A percentile compares a stretch with the other conserved stretches of the same genome.
phyloP scores from a whole-genome alignment of 768 basidiomycete genomes.

The Coprinellus aureogranulatus region DNA sequence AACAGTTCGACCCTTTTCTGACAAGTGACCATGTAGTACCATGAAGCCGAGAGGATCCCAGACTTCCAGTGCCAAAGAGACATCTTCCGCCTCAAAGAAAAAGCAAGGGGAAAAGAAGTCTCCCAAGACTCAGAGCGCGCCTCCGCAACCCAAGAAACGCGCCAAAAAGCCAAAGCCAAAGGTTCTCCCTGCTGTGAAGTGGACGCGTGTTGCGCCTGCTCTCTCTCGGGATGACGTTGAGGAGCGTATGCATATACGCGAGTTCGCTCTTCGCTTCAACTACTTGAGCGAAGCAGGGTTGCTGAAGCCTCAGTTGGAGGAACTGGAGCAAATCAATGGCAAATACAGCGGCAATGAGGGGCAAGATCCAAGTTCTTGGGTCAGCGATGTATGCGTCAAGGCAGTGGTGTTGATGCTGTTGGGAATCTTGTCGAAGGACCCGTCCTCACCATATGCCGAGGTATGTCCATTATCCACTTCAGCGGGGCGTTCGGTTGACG shows the following conservation, averaged over 20 bases:
- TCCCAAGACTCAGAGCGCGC: slow-evolving; percentile 7
- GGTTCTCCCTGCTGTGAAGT: slow-evolving; percentile 46
- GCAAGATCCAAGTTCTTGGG: slow-evolving; percentile 52
- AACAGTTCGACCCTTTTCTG: not conserved
- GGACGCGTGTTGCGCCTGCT: slow-evolving; percentile 47
- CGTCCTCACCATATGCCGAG: not conserved
- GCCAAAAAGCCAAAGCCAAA: slow-evolving; percentile 22
- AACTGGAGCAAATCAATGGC: slow-evolving; percentile 57
- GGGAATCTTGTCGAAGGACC: slow-evolving; percentile 40
- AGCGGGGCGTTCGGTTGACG: not conserved
- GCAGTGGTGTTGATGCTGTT: slow-evolving; percentile 63
- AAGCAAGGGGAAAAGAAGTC: slow-evolving; percentile 12
- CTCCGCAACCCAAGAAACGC: slow-evolving; percentile 5
- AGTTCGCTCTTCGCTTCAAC: slow-evolving; percentile 68
- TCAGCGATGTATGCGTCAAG: slow-evolving; percentile 63
- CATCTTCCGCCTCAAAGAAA: slow-evolving; percentile 8
- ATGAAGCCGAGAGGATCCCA: slow-evolving; percentile 7
- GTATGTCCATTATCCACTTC: not conserved
- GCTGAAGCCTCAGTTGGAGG: slow-evolving; percentile 52
- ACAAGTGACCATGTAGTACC: slow-evolving; percentile 12
- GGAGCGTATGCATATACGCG: slow-evolving; percentile 67
- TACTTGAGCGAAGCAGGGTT: slow-evolving; percentile 43
- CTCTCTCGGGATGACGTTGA: slow-evolving; percentile 50
- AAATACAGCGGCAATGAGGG: slow-evolving; percentile 29
- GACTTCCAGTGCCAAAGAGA: not conserved